Evolutionary conservation across 306 rosid genomes (phyloP), one percentile per base, ranked within the genome.

Genomic region (Pyrus bretschneideri): DNA sequence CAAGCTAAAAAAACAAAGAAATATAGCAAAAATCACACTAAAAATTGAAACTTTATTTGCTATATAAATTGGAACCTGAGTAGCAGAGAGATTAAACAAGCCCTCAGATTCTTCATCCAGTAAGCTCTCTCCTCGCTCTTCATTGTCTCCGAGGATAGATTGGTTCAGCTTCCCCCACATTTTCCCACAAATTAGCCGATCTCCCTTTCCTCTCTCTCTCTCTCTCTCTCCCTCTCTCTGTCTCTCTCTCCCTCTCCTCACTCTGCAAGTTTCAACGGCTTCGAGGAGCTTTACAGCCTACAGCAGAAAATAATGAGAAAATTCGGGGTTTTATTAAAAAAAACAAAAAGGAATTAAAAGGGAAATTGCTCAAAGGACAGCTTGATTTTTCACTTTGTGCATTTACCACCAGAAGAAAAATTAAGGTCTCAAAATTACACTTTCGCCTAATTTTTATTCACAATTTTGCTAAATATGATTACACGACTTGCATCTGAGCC

Each of bases 91-190:
- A 72, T 89, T 84, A 81, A 80, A 89, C 27, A 88, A 75, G 65
- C 76, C 90, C 23, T 81, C 96, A 6, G 97, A 84, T n/a, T 84
- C 93, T 67, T 87, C 97, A 74, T 67, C 92, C 70, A 87, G 69
- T 77, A 90, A 82, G 80, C 81, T 79, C 78, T 88, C 87, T 22
- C 54, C 88, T 81, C 62, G 77, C 23, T 86, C 97, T 60, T 87
- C 93, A 58, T 86, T 76, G 40, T 55, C 87, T 49, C 83, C 89
- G 2, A 55, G 67, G 27, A 83, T 35, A 23, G 84, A 85, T 55
- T 80, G 86, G 3, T 75, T 54, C 51, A 91, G 63, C 75, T 87
- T 89, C 89, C 11, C 70, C 85, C 92, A 88, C 98, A 95, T 95
- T 79, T 64, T 81, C 79, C 31, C 67, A 67, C n/a, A 67, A 55